phyloP scores from a whole-genome alignment of 345 rosid species.

The Adansonia digitata region DNA sequence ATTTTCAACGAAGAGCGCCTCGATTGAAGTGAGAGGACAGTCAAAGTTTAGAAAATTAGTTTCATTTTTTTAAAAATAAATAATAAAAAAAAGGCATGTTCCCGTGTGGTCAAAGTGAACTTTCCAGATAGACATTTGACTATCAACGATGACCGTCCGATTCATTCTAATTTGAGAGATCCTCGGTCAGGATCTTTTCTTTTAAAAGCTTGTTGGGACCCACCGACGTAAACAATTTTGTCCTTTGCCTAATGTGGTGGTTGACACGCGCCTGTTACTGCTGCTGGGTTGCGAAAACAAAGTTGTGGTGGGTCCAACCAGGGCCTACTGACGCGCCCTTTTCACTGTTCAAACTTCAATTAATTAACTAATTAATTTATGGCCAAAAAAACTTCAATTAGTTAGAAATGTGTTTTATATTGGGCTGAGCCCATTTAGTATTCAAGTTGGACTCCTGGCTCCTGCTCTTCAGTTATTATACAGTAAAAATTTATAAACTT shows the following conservation, averaged over 20 bases:
- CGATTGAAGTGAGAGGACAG: slow-evolving; percentile 62
- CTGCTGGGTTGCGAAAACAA: no score
- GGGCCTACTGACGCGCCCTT: background rate
- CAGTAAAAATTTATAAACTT: no score
- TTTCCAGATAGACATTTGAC: slow-evolving; percentile 46
- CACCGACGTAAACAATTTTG: slow-evolving; percentile 26
- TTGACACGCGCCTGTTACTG: no score
- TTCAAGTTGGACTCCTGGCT: background rate
- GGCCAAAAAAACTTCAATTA: no score
- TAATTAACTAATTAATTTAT: no score
- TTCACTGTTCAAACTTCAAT: no score
- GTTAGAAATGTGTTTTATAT: no score
- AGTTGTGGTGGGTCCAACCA: background rate
- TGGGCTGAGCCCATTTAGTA: background rate
- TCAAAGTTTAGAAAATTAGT: slow-evolving; percentile 56
- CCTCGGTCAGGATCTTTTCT: slow-evolving; percentile 18
- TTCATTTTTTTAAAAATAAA: background rate
- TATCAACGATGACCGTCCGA: slow-evolving; percentile 16
- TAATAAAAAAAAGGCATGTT: slow-evolving; percentile 23
- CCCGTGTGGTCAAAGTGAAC: slow-evolving; percentile 47
- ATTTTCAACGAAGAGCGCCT: slow-evolving; percentile 59
- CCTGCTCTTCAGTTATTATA: background rate
- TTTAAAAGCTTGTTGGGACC: slow-evolving; percentile 24
- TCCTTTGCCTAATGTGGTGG: background rate
- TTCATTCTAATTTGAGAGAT: slow-evolving; percentile 11